These are phyloP conservation scores for Penicillium janthinellum DNA, from an alignment of 2,329 filamentous ascomycete species.

Conservation along the genomic window DNA sequence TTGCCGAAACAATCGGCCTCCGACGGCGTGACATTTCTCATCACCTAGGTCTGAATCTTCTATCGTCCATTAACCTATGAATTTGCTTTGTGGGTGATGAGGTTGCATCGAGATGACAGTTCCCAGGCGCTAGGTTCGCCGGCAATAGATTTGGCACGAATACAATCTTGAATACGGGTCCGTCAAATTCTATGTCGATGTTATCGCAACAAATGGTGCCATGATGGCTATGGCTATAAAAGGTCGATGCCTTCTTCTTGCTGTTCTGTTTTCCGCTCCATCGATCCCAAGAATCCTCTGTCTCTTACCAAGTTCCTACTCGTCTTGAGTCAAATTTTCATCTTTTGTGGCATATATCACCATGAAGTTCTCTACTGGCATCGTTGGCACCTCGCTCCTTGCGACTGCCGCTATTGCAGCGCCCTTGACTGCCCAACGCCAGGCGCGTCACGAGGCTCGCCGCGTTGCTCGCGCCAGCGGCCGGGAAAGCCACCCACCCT, in stretches of 20 bases:
- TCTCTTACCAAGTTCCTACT: background rate
- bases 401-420: constrained; percentile 49
- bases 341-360: constrained; percentile 23
- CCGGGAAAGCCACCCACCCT: constrained; percentile 35
- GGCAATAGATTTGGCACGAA: background rate
- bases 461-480: constrained; percentile 30
- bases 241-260: background rate
- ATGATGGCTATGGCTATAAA: background rate
- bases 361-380: constrained; percentile 53
- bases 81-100: background rate
- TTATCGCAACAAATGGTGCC: background rate
- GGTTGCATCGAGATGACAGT: constrained; percentile 11
- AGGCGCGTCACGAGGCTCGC: constrained; percentile 30
- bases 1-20: constrained; percentile 11
- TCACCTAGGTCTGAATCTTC: background rate
- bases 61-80: background rate
- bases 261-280: background rate
- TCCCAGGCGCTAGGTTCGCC: background rate
- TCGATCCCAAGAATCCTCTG: background rate
- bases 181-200: background rate
- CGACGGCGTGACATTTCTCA: constrained; percentile 11
- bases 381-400: constrained; percentile 41
- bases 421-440: constrained; percentile 48
- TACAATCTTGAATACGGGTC: background rate
- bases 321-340: background rate